Percentiles rank a stretch among this genome's conserved stretches.
Conservation (phyloP, 257 asterid genomes). For the Echium plantagineum region DNA sequence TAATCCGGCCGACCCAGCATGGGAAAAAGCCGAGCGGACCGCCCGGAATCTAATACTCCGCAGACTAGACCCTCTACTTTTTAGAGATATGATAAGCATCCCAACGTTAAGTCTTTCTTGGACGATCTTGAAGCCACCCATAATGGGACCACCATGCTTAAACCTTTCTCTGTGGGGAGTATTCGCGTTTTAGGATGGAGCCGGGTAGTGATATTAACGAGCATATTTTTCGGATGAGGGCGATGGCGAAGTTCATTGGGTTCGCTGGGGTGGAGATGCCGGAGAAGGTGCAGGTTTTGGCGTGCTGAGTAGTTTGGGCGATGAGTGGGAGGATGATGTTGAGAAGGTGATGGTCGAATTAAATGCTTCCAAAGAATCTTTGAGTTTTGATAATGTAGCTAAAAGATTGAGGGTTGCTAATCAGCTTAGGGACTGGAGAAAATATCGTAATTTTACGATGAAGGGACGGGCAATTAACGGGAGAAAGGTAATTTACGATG, state of each 20-base stretch:
- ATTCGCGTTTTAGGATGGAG: slow-evolving; percentile 1
- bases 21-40: neutral
- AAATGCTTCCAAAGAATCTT: neutral
- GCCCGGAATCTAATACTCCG: neutral
- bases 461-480: no score
- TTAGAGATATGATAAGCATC: neutral
- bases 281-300: slow-evolving; percentile 9
- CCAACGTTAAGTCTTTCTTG: neutral
- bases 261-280: slow-evolving; percentile 6
- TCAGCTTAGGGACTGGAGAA: neutral
- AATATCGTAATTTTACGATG: neutral
- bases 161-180: neutral
- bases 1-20: neutral
- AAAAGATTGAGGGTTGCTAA: slow-evolving; percentile 5
- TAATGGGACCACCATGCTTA: no score
- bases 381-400: slow-evolving; percentile 2
- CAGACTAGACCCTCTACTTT: neutral
- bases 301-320: slow-evolving; percentile 11
- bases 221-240: slow-evolving; percentile 14
- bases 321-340: slow-evolving; percentile 14
- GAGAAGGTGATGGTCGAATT: no score
- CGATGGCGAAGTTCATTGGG: slow-evolving; percentile 12
- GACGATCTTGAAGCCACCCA: neutral
- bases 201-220: neutral
- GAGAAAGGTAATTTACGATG: neutral